phyloP scores from a whole-genome alignment of 768 basidiomycete species.

The Podaxis mareebaensis region DNA sequence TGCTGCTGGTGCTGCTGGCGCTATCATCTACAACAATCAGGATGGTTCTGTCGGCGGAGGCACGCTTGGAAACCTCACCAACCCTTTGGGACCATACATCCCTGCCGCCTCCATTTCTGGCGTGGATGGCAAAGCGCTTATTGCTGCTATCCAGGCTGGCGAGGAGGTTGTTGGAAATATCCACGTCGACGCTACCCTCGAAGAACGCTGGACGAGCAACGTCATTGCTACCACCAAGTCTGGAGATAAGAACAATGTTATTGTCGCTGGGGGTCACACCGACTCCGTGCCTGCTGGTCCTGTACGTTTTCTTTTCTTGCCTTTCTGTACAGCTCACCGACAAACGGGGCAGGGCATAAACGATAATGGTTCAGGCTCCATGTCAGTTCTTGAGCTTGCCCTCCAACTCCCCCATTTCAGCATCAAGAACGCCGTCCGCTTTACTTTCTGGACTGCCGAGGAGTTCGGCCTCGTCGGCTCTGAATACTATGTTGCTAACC shows the following conservation, averaged over 20 bases:
- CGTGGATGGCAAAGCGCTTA: constrained; percentile 24
- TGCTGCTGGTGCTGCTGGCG: constrained; percentile 27
- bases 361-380: constrained; percentile 32
- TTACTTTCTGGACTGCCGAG: constrained; percentile 35
- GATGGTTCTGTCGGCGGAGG: constrained; percentile 24
- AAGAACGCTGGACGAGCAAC: constrained; percentile 28
- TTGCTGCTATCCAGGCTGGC: constrained; percentile 23
- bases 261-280: constrained; percentile 30
- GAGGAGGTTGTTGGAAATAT: constrained; percentile 27
- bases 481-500: constrained; percentile 28
- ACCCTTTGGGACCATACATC: constrained; percentile 28
- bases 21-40: constrained; percentile 32
- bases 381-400: constrained; percentile 29
- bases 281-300: constrained; percentile 34
- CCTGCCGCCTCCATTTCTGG: constrained; percentile 27
- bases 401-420: constrained; percentile 28
- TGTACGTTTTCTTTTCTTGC: constrained; percentile 17
- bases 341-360: constrained; percentile 28
- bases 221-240: constrained; percentile 31
- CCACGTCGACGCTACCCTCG: constrained; percentile 26
- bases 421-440: constrained; percentile 32
- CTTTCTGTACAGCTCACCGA: background rate
- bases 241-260: constrained; percentile 29
- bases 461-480: constrained; percentile 34
- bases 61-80: constrained; percentile 24